A percentile compares a stretch with the other conserved stretches of the same genome.
Evolutionary conservation across 192 early-diverging fungal genomes (phyloP).

Genomic region (Coemansia sp.): DNA sequence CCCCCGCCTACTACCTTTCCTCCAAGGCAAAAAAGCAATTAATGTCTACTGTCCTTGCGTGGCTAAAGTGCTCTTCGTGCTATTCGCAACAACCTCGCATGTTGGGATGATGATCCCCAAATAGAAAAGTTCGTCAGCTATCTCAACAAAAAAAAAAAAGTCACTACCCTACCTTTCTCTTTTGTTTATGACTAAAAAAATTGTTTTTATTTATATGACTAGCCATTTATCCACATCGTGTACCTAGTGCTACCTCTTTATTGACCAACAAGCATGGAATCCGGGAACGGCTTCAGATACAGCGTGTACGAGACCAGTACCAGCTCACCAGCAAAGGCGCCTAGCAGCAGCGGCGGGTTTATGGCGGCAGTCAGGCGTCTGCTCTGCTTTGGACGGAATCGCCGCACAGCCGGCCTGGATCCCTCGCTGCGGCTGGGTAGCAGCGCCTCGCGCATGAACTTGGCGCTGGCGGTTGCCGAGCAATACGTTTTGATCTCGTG

Average conservation of each 20-base stretch:
- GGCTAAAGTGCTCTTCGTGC: neutral
- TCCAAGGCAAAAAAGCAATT: neutral
- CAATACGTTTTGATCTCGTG: conserved; percentile 41
- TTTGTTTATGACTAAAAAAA: neutral
- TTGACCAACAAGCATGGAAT: neutral
- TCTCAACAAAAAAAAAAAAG: neutral
- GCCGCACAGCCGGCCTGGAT: neutral
- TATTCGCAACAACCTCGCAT: neutral
- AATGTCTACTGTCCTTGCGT: neutral
- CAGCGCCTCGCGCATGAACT: conserved; percentile 23
- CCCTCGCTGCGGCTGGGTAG: neutral
- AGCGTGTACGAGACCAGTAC: neutral
- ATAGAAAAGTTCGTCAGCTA: no score
- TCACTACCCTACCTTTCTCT: no score
- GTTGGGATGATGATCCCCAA: no score
- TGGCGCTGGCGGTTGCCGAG: conserved; percentile 41
- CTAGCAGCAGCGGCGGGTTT: neutral
- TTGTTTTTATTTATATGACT: neutral
- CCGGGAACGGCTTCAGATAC: neutral
- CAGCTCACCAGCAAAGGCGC: neutral
- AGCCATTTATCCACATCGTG: neutral
- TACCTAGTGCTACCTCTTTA: neutral
- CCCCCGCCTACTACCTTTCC: neutral
- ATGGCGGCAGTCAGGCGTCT: conserved; percentile 12
- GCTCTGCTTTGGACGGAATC: neutral